These are phyloP conservation scores for Thermothielavioides terrestris DNA, from an alignment of 495 filamentous ascomycete genomes.

Conservation along the genomic window DNA sequence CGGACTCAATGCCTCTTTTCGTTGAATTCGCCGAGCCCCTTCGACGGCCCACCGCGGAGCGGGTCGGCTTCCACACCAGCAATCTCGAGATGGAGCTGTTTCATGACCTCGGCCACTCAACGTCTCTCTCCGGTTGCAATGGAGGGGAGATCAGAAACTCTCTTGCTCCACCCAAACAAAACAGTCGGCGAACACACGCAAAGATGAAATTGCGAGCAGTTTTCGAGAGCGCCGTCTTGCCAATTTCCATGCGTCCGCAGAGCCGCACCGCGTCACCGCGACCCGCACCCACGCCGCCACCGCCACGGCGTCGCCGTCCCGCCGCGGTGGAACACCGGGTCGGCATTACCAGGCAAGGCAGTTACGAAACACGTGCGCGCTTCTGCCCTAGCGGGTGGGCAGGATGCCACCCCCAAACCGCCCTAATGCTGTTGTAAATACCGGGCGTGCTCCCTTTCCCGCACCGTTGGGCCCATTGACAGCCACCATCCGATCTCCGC, in stretches of 20 bases:
- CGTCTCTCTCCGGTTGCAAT: background rate
- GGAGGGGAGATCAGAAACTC: background rate
- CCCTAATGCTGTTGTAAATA: background rate
- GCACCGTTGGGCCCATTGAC: background rate
- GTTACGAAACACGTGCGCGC: too few relatives aligned
- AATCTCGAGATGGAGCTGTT: background rate
- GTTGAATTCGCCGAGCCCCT: background rate
- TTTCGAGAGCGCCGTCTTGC: background rate
- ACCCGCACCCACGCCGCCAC: background rate
- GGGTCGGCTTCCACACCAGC: background rate
- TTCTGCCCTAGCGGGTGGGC: too few relatives aligned
- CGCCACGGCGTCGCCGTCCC: background rate
- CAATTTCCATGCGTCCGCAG: background rate
- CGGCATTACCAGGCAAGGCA: too few relatives aligned
- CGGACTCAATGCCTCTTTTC: background rate
- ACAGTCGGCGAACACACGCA: background rate
- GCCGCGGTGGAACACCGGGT: background rate
- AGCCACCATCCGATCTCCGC: background rate
- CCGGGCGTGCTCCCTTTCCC: background rate
- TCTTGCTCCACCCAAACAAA: background rate
- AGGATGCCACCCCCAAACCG: background rate
- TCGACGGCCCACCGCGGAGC: background rate
- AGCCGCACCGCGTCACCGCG: background rate
- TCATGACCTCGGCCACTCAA: background rate
- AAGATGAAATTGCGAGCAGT: constrained; percentile 1